Conservation (phyloP, 2,329 filamentous ascomycete genomes). For the Talaromyces piceae region DNA sequence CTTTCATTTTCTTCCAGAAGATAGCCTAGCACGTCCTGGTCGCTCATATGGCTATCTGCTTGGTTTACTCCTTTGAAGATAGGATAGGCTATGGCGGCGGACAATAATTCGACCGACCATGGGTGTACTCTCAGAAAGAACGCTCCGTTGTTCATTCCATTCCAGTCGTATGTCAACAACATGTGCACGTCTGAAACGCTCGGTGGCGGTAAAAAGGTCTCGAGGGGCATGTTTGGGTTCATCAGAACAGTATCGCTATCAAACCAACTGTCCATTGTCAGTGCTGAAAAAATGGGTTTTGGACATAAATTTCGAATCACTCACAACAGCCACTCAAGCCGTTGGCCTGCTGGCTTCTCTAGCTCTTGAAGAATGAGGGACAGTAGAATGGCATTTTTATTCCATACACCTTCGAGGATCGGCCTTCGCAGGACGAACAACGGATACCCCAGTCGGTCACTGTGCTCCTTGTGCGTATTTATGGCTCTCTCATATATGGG, state of each 20-base stretch:
- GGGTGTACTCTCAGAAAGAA: constrained; percentile 23
- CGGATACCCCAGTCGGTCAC: constrained; percentile 27
- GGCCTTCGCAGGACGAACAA: constrained; percentile 25
- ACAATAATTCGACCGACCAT: constrained; percentile 23
- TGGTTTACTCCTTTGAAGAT: constrained; percentile 14
- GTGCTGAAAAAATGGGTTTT: no score
- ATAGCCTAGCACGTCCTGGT: constrained; percentile 13
- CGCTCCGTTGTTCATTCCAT: constrained; percentile 25
- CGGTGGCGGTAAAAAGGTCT: constrained; percentile 23
- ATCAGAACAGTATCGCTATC: constrained; percentile 25
- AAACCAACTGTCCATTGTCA: constrained; percentile 19
- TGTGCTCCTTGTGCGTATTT: constrained; percentile 26
- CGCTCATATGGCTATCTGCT: constrained; percentile 12
- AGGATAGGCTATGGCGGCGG: constrained; percentile 18
- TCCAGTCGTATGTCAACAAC: constrained; percentile 21
- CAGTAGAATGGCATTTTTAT: constrained; percentile 26
- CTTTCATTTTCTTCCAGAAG: constrained; percentile 8
- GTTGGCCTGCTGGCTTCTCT: constrained; percentile 20
- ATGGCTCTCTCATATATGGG: constrained; percentile 28
- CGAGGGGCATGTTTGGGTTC: constrained; percentile 22
- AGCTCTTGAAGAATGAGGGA: constrained; percentile 25
- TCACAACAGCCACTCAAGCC: constrained; percentile 29
- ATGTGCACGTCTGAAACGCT: constrained; percentile 21
- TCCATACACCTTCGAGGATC: constrained; percentile 27
- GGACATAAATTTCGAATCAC: no score